phyloP scores from a whole-genome alignment of 2,329 filamentous ascomycete species.

The Penicillium sp. region DNA sequence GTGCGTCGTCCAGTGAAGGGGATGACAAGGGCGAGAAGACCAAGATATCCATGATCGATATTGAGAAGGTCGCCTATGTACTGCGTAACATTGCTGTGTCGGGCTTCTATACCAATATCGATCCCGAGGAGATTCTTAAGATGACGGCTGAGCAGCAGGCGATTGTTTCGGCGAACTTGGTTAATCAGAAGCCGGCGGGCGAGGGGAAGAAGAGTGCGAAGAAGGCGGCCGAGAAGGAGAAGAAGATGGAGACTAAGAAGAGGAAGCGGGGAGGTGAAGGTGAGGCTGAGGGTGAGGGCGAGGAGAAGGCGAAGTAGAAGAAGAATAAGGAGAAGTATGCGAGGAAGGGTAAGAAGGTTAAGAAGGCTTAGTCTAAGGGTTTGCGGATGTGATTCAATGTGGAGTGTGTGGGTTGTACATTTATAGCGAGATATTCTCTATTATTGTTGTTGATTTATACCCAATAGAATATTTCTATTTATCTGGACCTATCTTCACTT shows the following conservation, averaged over 20 bases:
- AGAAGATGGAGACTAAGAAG: neutral
- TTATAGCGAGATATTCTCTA: no score
- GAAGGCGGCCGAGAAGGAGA: neutral
- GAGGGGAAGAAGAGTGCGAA: neutral
- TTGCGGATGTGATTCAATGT: neutral
- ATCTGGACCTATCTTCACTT: no score
- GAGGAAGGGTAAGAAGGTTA: neutral
- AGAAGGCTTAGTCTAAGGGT: neutral
- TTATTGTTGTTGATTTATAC: no score
- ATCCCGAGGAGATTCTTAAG: neutral
- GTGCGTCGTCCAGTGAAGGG: no score
- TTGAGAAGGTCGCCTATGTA: slow-evolving; percentile 46
- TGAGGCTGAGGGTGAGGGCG: no score
- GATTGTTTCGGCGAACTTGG: neutral
- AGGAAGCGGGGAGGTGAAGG: no score
- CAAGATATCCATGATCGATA: slow-evolving; percentile 35
- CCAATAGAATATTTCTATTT: no score
- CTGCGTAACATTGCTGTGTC: slow-evolving; percentile 38
- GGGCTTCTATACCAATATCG: slow-evolving; percentile 12
- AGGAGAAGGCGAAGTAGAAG: neutral
- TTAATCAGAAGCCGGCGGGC: neutral
- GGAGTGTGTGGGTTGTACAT: no score
- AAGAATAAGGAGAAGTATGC: neutral
- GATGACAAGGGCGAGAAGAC: no score
- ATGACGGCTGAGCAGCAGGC: neutral